A percentile compares a stretch with the other conserved stretches of the same genome.
These are phyloP conservation scores for Linderina pennispora DNA, from an alignment of 192 early-diverging fungal species.

Conservation along the genomic window DNA sequence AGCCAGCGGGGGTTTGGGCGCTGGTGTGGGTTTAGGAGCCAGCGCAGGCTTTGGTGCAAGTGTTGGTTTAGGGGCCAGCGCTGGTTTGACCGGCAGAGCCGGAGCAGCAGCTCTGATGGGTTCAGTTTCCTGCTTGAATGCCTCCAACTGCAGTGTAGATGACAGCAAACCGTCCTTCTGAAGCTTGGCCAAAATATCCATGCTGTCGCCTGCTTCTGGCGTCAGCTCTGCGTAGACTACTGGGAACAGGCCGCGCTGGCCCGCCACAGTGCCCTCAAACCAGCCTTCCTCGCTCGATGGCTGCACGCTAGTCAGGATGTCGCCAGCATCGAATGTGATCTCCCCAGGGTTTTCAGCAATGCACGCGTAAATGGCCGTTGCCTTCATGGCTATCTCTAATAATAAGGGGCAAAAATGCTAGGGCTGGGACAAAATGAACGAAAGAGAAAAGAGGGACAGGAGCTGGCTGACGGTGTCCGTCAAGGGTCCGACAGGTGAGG, in stretches of 20 bases:
- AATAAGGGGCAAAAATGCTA: neutral
- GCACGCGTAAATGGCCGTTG: slow-evolving; percentile 38
- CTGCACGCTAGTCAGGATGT: slow-evolving; percentile 8
- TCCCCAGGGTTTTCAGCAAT: slow-evolving; percentile 37
- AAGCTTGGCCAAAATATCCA: slow-evolving; percentile 13
- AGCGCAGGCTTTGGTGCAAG: slow-evolving; percentile 3
- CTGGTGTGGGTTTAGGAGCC: no score
- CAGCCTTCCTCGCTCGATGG: slow-evolving; percentile 32
- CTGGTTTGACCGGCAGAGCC: neutral
- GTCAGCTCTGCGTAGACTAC: slow-evolving; percentile 33
- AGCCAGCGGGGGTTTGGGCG: no score
- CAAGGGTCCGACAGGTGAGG: no score
- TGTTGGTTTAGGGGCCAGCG: neutral
- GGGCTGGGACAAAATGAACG: neutral
- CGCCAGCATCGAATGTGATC: slow-evolving; percentile 27
- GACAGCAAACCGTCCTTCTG: slow-evolving; percentile 22
- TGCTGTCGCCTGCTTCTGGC: slow-evolving; percentile 31
- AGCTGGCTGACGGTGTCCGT: no score
- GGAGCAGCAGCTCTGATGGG: no score
- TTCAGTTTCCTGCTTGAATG: slow-evolving; percentile 6
- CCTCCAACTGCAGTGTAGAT: slow-evolving; percentile 15
- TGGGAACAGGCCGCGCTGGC: slow-evolving; percentile 30
- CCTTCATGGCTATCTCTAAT: slow-evolving; percentile 22
- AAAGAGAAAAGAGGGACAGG: no score
- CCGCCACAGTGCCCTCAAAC: slow-evolving; percentile 30